Evolutionary conservation across 345 rosid genomes (phyloP).

Genomic region (Nephelium lappaceum): DNA sequence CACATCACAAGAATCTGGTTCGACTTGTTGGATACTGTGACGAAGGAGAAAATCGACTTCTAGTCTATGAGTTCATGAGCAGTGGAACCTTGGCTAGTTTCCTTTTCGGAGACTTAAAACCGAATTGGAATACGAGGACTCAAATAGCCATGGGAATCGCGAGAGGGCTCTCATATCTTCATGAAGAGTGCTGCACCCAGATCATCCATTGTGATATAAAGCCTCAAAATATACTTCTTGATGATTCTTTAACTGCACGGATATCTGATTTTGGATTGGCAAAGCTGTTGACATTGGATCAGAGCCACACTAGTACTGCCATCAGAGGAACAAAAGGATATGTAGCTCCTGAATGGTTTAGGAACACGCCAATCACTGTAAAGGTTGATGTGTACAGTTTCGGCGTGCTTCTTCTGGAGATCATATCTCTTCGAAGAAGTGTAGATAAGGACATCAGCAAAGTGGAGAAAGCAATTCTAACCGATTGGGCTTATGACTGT

Average conservation of each 20-base stretch:
- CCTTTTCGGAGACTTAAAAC: constrained; percentile 32
- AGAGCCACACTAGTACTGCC: constrained; percentile 25
- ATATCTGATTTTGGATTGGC: constrained; percentile 50
- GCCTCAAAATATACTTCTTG: constrained; percentile 47
- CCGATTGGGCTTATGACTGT: constrained; percentile 50
- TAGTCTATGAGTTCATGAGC: constrained; percentile 43
- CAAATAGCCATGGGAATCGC: constrained; percentile 37
- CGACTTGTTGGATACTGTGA: constrained; percentile 44
- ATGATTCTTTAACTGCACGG: constrained; percentile 13
- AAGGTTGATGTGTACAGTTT: constrained; percentile 41
- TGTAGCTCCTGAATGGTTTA: constrained; percentile 40
- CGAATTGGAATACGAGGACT: constrained; percentile 30
- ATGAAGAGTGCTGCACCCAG: constrained; percentile 41
- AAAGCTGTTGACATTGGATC: constrained; percentile 37
- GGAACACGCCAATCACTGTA: constrained; percentile 20
- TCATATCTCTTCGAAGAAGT: constrained; percentile 24
- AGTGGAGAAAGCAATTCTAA: constrained; percentile 42
- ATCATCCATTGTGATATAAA: constrained; percentile 50
- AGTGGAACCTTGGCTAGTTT: constrained; percentile 34
- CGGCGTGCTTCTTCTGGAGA: constrained; percentile 38
- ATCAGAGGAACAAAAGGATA: constrained; percentile 41
- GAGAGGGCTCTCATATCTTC: constrained; percentile 40
- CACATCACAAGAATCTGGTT: constrained; percentile 45
- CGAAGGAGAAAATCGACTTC: constrained; percentile 32
- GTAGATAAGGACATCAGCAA: constrained; percentile 13